Conservation (phyloP, 78 protist genomes). For the Dictyostelium purpureum region DNA sequence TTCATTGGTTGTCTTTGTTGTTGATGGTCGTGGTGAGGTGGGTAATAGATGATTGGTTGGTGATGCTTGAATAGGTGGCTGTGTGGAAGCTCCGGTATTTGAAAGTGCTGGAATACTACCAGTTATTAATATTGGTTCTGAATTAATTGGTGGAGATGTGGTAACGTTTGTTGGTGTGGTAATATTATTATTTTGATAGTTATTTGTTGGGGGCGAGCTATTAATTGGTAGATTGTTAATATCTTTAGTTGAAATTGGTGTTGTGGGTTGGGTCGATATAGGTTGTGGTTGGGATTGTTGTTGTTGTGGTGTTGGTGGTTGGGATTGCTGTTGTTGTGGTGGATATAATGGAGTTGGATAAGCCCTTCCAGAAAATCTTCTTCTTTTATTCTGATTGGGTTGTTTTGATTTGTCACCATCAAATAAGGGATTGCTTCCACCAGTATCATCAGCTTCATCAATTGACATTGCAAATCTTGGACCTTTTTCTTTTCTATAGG, state of each 20-base stretch:
- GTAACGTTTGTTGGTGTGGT: not conserved
- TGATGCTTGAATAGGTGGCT: not conserved
- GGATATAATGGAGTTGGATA: not conserved
- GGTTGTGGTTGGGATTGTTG: not conserved
- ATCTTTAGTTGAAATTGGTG: not conserved
- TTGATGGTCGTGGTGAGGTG: not conserved
- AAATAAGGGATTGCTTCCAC: not conserved
- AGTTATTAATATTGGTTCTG: not conserved
- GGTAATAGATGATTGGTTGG: not conserved
- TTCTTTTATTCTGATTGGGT: not conserved
- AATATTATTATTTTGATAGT: not conserved
- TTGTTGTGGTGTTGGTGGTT: not conserved
- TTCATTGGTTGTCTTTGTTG: not conserved
- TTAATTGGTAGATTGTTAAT: not conserved
- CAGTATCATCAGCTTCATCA: constrained; percentile 75
- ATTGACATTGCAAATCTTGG: constrained; percentile 37
- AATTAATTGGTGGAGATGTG: not conserved
- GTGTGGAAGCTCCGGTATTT: too few species aligned
- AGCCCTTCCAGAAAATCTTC: constrained; percentile 15
- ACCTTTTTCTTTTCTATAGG: constrained; percentile 79
- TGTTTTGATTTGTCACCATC: not conserved
- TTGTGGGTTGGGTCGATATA: too few species aligned
- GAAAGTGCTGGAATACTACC: not conserved
- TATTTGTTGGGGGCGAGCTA: not conserved
- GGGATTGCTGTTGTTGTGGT: not conserved